Percentiles rank a stretch among this genome's conserved stretches.
Evolutionary conservation across 768 basidiomycete species (phyloP).

Genomic region (Kwoniella sp.): DNA sequence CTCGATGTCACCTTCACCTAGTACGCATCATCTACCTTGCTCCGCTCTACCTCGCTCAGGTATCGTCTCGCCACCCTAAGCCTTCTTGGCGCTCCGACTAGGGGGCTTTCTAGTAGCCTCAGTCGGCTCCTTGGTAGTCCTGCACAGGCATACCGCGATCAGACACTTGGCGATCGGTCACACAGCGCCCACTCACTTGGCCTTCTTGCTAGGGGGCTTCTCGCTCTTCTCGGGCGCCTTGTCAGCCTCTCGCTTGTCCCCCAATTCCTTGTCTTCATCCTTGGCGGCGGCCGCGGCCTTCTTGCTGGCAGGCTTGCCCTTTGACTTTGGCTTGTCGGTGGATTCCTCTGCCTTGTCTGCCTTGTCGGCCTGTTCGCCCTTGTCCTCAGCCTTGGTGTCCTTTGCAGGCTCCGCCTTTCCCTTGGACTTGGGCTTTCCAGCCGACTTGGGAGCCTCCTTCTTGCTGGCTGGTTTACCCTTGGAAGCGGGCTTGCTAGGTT

Average conservation of each 20-base stretch:
- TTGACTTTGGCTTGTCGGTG: constrained; percentile 4
- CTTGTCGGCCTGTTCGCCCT: constrained; percentile 6
- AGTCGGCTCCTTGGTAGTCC: constrained; percentile 28
- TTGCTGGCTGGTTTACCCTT: constrained; percentile 15
- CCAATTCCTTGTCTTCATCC: constrained; percentile 1
- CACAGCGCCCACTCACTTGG: constrained; percentile 31
- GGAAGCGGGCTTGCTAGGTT: constrained; percentile 10
- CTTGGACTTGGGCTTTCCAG: constrained; percentile 14
- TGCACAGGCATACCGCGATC: too few species aligned
- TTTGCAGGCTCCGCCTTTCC: constrained; percentile 1
- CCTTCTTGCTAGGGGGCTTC: constrained; percentile 40
- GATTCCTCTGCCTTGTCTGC: constrained; percentile 14
- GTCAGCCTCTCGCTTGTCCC: constrained; percentile 6
- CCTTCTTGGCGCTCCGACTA: constrained; percentile 20
- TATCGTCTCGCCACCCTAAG: neutral
- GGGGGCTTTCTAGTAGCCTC: constrained; percentile 38
- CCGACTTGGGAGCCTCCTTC: too few species aligned
- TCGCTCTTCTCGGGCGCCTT: constrained; percentile 14
- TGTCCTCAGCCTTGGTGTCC: constrained; percentile 18
- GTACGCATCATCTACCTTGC: neutral
- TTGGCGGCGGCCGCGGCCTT: neutral
- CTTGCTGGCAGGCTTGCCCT: neutral
- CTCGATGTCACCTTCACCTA: too few species aligned
- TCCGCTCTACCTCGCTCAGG: neutral
- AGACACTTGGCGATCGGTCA: too few species aligned